phyloP scores from a whole-genome alignment of 169 alveolate species.

The Perkinsus marinus region DNA sequence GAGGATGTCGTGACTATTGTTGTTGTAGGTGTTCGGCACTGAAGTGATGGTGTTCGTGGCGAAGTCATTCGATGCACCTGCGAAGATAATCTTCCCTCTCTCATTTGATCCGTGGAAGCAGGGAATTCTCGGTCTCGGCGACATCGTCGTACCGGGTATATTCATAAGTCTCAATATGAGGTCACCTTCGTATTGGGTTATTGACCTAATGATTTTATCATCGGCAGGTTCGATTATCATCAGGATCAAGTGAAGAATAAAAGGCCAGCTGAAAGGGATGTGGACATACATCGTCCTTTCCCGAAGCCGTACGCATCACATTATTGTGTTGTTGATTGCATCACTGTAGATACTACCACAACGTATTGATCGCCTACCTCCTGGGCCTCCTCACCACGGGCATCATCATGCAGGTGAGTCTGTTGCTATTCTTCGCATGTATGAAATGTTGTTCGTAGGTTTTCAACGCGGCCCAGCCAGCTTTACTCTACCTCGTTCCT shows the following conservation, averaged over 20 bases:
- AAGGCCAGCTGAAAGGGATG: neutral
- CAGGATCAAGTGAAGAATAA: neutral
- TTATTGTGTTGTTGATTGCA: slow-evolving; percentile 9
- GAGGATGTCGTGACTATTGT: too few relatives aligned
- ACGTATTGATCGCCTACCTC: slow-evolving; percentile 56
- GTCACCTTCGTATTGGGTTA: slow-evolving; percentile 35
- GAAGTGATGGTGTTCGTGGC: slow-evolving; percentile 88
- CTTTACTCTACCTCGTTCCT: slow-evolving; percentile 81
- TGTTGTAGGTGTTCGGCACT: slow-evolving; percentile 66
- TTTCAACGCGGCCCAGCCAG: slow-evolving; percentile 73
- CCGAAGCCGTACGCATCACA: neutral
- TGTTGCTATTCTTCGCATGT: neutral
- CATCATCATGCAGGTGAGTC: slow-evolving; percentile 55
- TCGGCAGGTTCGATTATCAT: neutral
- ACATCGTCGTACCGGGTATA: slow-evolving; percentile 83
- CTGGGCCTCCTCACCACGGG: slow-evolving; percentile 71
- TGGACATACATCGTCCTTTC: neutral
- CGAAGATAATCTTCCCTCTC: slow-evolving; percentile 72
- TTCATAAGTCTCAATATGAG: slow-evolving; percentile 72
- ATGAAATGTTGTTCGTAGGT: neutral
- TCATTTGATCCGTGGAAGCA: slow-evolving; percentile 41
- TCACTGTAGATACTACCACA: slow-evolving; percentile 42
- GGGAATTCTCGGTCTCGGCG: slow-evolving; percentile 82
- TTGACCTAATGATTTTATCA: neutral
- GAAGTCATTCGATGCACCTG: slow-evolving; percentile 75